A percentile compares a stretch with the other conserved stretches of the same genome.
Conservation (phyloP, 805 yeast genomes). For the Isabelozyma rhagii region DNA sequence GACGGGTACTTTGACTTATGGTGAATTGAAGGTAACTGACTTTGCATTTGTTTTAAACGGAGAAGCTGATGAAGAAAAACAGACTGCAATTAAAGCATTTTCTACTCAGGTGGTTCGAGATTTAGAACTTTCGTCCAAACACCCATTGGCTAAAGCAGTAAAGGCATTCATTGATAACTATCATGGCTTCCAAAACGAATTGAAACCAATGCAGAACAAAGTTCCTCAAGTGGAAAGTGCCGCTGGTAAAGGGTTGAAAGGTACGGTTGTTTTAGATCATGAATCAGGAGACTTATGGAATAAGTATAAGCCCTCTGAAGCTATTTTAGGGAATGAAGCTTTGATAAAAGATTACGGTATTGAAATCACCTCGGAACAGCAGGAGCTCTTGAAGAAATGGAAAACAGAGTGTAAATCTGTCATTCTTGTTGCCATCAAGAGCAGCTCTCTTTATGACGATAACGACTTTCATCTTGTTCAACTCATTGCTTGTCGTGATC, state of each 20-base stretch:
- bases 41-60: constrained; percentile 25
- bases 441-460: constrained; percentile 22
- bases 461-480: constrained; percentile 37
- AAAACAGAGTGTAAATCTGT: constrained; percentile 63
- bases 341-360: constrained; percentile 50
- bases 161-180: constrained; percentile 30
- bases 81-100: constrained; percentile 10
- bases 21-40: constrained; percentile 57
- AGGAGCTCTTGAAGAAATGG: constrained; percentile 46
- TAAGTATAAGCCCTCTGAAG: constrained; percentile 29
- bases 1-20: constrained; percentile 75
- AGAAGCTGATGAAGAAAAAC: constrained; percentile 9
- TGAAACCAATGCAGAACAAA: constrained; percentile 20
- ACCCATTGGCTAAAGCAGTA: constrained; percentile 65
- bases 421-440: constrained; percentile 48
- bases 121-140: constrained; percentile 61
- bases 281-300: constrained; percentile 24
- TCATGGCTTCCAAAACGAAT: constrained; percentile 12
- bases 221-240: constrained; percentile 50
- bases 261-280: constrained; percentile 29
- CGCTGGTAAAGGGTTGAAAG: constrained; percentile 60
- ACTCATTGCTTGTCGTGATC: constrained; percentile 60
- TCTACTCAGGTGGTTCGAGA: constrained; percentile 53
- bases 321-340: constrained; percentile 58
- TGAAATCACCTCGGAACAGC: constrained; percentile 23